Evolutionary conservation across 768 basidiomycete species (phyloP).

Genomic region (Psilocybe subaeruginosa): DNA sequence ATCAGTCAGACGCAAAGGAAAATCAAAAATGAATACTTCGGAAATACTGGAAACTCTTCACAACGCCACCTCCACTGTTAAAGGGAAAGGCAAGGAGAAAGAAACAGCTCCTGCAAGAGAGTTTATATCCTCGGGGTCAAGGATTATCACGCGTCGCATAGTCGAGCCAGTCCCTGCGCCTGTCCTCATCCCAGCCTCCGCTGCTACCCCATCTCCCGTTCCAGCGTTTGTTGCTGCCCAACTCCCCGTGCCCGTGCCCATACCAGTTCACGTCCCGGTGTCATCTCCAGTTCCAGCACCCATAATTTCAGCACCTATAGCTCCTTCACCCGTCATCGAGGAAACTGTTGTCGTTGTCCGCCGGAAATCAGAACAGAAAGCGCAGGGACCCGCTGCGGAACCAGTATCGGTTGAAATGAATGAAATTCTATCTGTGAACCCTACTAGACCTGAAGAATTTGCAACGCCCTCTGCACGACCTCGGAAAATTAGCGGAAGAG

Average conservation of each 20-base stretch:
- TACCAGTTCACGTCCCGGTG: too few species aligned
- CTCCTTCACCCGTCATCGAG: too few species aligned
- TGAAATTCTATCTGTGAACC: not conserved
- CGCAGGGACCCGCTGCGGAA: not conserved
- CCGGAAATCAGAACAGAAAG: not conserved
- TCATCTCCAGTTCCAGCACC: too few species aligned
- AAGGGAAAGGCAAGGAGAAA: slow-evolving; percentile 30
- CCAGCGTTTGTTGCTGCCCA: too few species aligned
- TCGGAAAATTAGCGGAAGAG: not conserved
- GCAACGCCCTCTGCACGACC: not conserved
- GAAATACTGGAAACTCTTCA: slow-evolving; percentile 34
- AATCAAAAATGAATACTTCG: slow-evolving; percentile 23
- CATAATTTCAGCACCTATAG: too few species aligned
- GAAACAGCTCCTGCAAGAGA: not conserved
- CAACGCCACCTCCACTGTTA: slow-evolving; percentile 20
- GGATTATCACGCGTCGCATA: not conserved
- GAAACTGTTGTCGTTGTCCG: not conserved
- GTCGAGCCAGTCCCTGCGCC: not conserved
- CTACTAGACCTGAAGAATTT: not conserved
- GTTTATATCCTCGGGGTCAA: not conserved
- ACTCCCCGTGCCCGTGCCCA: not conserved
- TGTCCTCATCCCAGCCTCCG: not conserved
- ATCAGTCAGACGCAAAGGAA: slow-evolving; percentile 25
- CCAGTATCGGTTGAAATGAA: not conserved
- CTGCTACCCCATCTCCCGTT: not conserved